A percentile compares a stretch with the other conserved stretches of the same genome.
Evolutionary conservation across 768 basidiomycete genomes (phyloP).

Genomic region (Chalciporus pseudorubinellus): DNA sequence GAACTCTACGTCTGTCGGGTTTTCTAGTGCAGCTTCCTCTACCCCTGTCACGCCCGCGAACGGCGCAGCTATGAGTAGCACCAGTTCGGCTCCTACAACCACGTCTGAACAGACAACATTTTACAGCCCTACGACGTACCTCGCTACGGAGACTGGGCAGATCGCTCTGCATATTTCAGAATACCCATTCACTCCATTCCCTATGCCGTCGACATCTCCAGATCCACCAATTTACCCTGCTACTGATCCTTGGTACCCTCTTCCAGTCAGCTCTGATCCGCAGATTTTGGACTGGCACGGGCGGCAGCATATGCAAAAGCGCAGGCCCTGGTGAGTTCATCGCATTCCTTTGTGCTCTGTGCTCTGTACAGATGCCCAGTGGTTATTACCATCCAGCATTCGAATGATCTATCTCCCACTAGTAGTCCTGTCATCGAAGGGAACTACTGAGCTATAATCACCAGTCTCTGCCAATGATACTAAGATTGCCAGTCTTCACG

Average conservation of each 20-base stretch:
- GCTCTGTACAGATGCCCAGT: too few species aligned
- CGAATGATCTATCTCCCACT: background rate
- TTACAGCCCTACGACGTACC: background rate
- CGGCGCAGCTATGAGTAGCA: background rate
- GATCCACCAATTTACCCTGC: conserved; percentile 49
- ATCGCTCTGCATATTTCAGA: conserved; percentile 36
- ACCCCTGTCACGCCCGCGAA: background rate
- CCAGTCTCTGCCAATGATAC: conserved; percentile 11
- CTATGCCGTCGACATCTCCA: conserved; percentile 50
- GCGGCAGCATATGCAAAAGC: too few species aligned
- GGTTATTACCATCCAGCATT: background rate
- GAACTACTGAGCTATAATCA: conserved; percentile 1
- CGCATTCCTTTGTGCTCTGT: too few species aligned
- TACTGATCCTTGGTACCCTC: conserved; percentile 51
- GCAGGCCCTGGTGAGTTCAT: conserved; percentile 35
- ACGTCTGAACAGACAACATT: background rate
- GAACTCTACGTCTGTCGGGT: background rate
- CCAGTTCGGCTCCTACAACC: background rate
- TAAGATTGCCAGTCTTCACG: conserved; percentile 44
- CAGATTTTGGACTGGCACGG: too few species aligned
- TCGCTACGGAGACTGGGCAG: conserved; percentile 17
- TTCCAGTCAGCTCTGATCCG: conserved; percentile 36
- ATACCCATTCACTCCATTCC: conserved; percentile 52
- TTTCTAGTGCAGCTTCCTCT: too few species aligned
- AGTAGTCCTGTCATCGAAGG: background rate